These are phyloP conservation scores for Blakeslea trispora DNA, from an alignment of 371 early-diverging fungal species.

Conservation along the genomic window DNA sequence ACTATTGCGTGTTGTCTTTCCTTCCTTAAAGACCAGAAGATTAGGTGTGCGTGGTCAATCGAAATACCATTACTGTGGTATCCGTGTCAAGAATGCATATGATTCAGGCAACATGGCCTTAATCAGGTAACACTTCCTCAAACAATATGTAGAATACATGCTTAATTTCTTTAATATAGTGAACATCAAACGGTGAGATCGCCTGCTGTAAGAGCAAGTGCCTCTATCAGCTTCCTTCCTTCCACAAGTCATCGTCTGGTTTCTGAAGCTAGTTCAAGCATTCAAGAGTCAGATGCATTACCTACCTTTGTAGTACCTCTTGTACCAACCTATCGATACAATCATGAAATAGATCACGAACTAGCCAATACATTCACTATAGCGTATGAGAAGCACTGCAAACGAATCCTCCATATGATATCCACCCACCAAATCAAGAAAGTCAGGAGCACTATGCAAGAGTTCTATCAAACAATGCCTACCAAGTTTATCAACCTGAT, in stretches of 20 bases:
- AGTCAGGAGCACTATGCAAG: constrained; percentile 7
- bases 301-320: neutral
- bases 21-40: constrained; percentile 62
- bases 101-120: neutral
- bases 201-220: neutral
- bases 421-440: constrained; percentile 9
- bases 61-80: constrained; percentile 64
- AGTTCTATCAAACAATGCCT: constrained; percentile 35
- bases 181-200: neutral
- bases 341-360: constrained; percentile 1
- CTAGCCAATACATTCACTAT: constrained; percentile 10
- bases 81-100: constrained; percentile 25
- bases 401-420: constrained; percentile 17
- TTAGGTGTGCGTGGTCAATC: constrained; percentile 66
- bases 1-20: constrained; percentile 61
- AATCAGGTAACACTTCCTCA: constrained; percentile 2
- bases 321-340: constrained; percentile 4
- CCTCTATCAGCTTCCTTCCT: neutral
- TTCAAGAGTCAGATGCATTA: neutral
- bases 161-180: neutral
- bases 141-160: no score
- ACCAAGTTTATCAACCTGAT: constrained; percentile 19
- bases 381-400: constrained; percentile 24
- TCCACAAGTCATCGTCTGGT: neutral
- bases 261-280: neutral